Base-by-base conservation (phyloP, 108 stramenopile genomes). In the Parmales sp. region DNA sequence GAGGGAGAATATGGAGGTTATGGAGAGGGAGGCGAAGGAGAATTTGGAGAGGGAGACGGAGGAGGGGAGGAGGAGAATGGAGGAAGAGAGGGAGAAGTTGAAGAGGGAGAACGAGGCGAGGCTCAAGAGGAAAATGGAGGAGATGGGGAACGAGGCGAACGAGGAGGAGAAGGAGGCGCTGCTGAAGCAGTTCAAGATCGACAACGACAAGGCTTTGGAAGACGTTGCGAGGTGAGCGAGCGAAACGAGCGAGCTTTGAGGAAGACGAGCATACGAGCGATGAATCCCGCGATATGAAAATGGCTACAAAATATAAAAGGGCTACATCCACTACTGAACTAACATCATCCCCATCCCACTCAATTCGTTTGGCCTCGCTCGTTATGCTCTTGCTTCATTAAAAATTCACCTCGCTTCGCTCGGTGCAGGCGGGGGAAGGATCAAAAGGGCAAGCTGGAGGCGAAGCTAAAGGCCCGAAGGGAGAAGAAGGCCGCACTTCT, bases 31-130 rank as follows among this genome's bases (percentile, higher is more conserved):
- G 1, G 26, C 26, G 39, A 41, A 28, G 43, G 39, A 44, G 39
- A 23, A 26, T 1, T 2, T 1, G 4, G 65, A 66, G 22, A 29
- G 5, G 3, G 8, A 22, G 39, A 41, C 19, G 22, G 45, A 39
- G 65, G 45, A 66, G 39, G 1, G 54, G 54, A 60, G 54, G 54
- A 60, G 8, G 54, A 60, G 54, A 23, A 20, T n/a, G n/a, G n/a
- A n/a, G 31, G 54, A 60, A 34, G 54, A 60, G 28, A 60, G 36
- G 28, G 31, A 11, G 3, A 2, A 23, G 25, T 28, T 34, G 7
- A 2, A 34, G 28, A 2, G 16, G 28, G 54, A 11, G 13, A 60
- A 34, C 29, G n/a, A 66, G 19, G 25, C 1, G 18, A 23, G 25
- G 5, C 19, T 29, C 43, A 25, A 26, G 23, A 3, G 7, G 0